Conservation (phyloP, 1,284 basidiomycete genomes). For the Ganoderma resinaceum region DNA sequence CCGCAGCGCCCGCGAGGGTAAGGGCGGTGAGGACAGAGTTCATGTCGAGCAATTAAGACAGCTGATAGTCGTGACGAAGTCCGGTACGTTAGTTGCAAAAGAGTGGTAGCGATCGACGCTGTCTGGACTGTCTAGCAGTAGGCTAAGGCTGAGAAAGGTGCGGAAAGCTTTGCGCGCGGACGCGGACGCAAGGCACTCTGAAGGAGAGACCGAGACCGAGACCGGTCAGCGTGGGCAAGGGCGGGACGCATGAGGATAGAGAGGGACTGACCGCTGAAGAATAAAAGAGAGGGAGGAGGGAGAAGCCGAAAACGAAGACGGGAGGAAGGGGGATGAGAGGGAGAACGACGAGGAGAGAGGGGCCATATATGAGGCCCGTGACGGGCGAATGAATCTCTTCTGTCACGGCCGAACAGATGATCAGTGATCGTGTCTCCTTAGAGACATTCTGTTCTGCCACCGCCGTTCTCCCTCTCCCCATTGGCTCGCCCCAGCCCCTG, state of each 20-base stretch:
- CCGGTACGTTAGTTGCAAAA: conserved; percentile 48
- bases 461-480: conserved; percentile 25
- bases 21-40: conserved; percentile 66
- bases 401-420: conserved; percentile 37
- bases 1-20: conserved; percentile 59
- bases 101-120: conserved; percentile 76
- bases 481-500: conserved; percentile 19
- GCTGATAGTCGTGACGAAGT: conserved; percentile 33
- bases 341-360: conserved; percentile 20
- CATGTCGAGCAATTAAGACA: conserved; percentile 53
- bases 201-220: not conserved
- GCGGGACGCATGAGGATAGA: conserved; percentile 16
- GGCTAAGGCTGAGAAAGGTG: conserved; percentile 33
- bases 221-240: conserved; percentile 23
- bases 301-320: conserved; percentile 42
- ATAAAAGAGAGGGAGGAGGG: conserved; percentile 50
- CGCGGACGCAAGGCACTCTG: conserved; percentile 40
- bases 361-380: conserved; percentile 33
- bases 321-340: conserved; percentile 38
- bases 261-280: conserved; percentile 47
- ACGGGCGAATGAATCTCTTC: conserved; percentile 33
- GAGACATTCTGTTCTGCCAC: conserved; percentile 34
- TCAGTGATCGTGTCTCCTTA: conserved; percentile 45
- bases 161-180: conserved; percentile 43
- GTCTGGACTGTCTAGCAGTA: conserved; percentile 44